Evolutionary conservation across 75 land plant genomes (phyloP).

Genomic region (Pinus albicaulis): DNA sequence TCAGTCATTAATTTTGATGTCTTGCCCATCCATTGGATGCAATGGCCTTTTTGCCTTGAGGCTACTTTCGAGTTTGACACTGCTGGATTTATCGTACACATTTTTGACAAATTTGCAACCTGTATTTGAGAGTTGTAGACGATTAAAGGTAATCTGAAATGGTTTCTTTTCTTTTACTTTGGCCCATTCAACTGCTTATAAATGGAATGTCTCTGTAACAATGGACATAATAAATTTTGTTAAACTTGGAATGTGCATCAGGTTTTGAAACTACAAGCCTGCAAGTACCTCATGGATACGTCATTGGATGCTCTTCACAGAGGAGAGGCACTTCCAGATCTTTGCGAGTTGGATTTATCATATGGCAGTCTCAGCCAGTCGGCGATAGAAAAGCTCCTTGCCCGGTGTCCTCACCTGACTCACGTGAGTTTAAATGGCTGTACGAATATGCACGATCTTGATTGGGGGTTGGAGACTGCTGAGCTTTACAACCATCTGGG

Average conservation of each 20-base stretch:
- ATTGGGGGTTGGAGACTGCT: constrained; percentile 46
- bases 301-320: constrained; percentile 90
- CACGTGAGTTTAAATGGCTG: constrained; percentile 92
- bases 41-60: constrained; percentile 76
- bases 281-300: constrained; percentile 80
- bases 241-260: constrained; percentile 11
- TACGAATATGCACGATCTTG: constrained; percentile 74
- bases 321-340: constrained; percentile 74
- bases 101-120: constrained; percentile 85
- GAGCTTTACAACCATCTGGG: not conserved
- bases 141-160: constrained; percentile 58
- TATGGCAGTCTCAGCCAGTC: constrained; percentile 79
- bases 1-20: constrained; percentile 77
- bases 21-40: constrained; percentile 83
- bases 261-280: constrained; percentile 94
- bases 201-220: no score
- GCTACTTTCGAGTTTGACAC: constrained; percentile 56
- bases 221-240: not conserved
- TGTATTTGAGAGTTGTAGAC: constrained; percentile 77
- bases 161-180: no score
- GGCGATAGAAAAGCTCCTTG: constrained; percentile 81
- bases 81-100: constrained; percentile 94
- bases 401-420: constrained; percentile 74
- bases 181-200: no score
- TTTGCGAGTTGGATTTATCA: constrained; percentile 84